phyloP scores from a whole-genome alignment of 352 stramenopile genomes.

The Halophytophthora polymorphica region DNA sequence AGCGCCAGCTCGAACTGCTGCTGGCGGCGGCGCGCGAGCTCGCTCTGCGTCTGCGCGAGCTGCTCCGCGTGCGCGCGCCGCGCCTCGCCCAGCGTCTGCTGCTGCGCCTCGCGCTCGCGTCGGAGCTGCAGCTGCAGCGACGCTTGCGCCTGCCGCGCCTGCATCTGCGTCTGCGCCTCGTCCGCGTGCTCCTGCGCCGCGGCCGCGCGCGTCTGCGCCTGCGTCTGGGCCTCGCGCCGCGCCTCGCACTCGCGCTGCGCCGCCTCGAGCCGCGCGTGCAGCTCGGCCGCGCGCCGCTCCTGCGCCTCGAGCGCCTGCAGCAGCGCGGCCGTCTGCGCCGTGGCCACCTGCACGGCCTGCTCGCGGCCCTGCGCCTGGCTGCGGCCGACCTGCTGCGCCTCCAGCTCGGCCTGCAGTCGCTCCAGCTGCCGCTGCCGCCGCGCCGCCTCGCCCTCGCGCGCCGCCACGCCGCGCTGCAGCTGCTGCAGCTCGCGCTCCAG shows the following conservation, averaged over 20 bases:
- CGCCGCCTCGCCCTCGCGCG: constrained; percentile 59
- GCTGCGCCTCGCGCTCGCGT: constrained; percentile 44
- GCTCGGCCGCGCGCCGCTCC: constrained; percentile 34
- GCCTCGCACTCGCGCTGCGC: constrained; percentile 37
- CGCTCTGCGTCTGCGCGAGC: constrained; percentile 61
- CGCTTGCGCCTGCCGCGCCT: constrained; percentile 42
- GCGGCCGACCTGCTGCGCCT: constrained; percentile 42
- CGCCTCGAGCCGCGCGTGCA: constrained; percentile 18
- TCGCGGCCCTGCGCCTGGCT: constrained; percentile 60
- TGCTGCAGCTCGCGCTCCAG: constrained; percentile 58
- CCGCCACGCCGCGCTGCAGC: constrained; percentile 50
- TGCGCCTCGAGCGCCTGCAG: constrained; percentile 59
- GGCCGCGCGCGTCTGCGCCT: constrained; percentile 21
- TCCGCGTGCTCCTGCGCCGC: constrained; percentile 22
- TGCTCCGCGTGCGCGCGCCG: constrained; percentile 54
- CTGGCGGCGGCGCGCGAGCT: constrained; percentile 68
- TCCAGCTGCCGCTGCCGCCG: constrained; percentile 54
- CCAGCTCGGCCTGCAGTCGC: constrained; percentile 51
- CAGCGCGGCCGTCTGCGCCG: constrained; percentile 69
- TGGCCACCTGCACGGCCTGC: constrained; percentile 71
- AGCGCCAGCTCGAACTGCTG: constrained; percentile 82
- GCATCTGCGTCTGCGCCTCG: constrained; percentile 51
- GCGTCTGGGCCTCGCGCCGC: constrained; percentile 23
- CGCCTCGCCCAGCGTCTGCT: constrained; percentile 40
- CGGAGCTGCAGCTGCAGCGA: constrained; percentile 51